These are phyloP conservation scores for Claviceps digitariae DNA, from an alignment of 2,329 filamentous ascomycete species.

Conservation along the genomic window DNA sequence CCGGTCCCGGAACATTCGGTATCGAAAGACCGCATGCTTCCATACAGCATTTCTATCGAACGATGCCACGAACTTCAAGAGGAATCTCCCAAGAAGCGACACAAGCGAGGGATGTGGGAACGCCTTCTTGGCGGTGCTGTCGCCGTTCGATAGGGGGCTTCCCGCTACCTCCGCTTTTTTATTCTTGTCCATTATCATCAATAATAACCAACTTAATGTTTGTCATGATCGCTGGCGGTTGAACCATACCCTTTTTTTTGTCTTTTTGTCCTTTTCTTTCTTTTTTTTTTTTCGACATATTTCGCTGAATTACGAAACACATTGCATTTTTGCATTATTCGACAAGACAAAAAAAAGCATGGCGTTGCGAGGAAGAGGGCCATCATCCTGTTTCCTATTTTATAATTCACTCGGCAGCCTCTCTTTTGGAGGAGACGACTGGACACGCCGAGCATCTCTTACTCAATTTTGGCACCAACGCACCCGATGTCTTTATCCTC, in stretches of 20 bases:
- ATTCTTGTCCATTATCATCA: background rate
- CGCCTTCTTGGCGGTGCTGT: conserved; percentile 37
- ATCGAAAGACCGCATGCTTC: conserved; percentile 25
- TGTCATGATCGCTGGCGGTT: background rate
- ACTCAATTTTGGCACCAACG: background rate
- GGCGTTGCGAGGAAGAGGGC: background rate
- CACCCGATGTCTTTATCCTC: background rate
- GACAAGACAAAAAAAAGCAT: background rate
- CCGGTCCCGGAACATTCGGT: conserved; percentile 11
- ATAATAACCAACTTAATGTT: background rate
- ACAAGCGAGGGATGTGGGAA: conserved; percentile 37
- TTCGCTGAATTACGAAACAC: background rate
- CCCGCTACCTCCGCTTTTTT: background rate
- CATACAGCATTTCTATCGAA: conserved; percentile 42
- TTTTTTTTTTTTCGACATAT: background rate
- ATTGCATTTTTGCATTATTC: background rate
- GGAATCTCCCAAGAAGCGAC: conserved; percentile 33
- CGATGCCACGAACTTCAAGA: conserved; percentile 38
- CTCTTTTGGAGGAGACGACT: background rate
- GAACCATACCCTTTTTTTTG: background rate
- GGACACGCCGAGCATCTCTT: background rate
- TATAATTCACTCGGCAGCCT: background rate
- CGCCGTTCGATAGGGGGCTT: conserved; percentile 19
- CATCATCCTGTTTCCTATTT: background rate
- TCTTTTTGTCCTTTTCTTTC: background rate